phyloP scores from a whole-genome alignment of 306 rosid genomes.

The Spatholobus suberectus region DNA sequence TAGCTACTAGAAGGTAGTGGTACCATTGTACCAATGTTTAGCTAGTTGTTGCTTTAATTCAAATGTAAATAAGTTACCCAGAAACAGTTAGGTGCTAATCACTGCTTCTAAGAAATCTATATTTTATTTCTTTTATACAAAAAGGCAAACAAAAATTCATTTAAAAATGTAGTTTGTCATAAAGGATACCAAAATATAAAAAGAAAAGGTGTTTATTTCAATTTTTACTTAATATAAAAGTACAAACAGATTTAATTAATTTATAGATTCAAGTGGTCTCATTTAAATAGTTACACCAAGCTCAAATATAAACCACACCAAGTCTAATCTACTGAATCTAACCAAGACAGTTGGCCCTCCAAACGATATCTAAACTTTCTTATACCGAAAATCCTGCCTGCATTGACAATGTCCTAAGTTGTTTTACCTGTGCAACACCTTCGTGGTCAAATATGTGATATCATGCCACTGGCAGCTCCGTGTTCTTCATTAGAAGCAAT shows the following conservation, averaged over 20 bases:
- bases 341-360: too few species aligned
- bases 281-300: neutral
- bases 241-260: neutral
- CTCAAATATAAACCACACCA: neutral
- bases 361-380: too few species aligned
- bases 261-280: neutral
- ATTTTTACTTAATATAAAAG: too few species aligned
- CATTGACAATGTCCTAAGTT: too few species aligned
- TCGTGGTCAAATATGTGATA: too few species aligned
- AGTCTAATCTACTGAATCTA: too few species aligned
- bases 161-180: neutral
- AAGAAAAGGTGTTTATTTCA: neutral
- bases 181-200: neutral
- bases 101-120: neutral
- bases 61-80: neutral
- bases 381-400: too few species aligned
- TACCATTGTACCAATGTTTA: neutral
- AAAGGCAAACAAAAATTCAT: neutral
- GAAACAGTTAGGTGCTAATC: neutral
- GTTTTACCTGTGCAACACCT: too few species aligned
- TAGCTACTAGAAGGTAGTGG: neutral
- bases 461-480: too few species aligned
- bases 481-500: too few species aligned
- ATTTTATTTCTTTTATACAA: neutral
- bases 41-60: neutral